A percentile compares a stretch with the other conserved stretches of the same genome.
Conservation (phyloP, 75 land plant genomes). For the Chamaecyparis obtusa region DNA sequence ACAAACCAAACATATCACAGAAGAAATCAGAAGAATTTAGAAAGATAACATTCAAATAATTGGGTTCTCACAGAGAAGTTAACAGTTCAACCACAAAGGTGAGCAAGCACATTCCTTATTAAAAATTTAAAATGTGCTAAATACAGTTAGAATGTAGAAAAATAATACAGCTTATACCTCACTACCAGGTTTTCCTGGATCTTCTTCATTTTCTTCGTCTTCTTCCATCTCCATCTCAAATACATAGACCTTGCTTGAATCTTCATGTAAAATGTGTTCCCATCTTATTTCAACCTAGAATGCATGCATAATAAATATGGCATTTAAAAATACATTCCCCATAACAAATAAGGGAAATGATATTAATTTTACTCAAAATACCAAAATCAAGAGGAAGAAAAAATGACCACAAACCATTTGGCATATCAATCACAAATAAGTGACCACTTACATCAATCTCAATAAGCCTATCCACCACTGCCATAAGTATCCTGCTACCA, state of each 20-base stretch:
- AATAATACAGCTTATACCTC: conserved; percentile 38
- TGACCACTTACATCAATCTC: conserved; percentile 79
- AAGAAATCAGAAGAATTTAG: no score
- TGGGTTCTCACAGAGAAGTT: background rate
- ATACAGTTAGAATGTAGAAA: background rate
- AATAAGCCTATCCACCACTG: conserved; percentile 65
- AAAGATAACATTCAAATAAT: no score
- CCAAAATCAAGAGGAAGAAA: background rate
- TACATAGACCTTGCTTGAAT: conserved; percentile 61
- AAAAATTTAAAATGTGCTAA: no score
- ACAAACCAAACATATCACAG: background rate
- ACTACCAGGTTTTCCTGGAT: conserved; percentile 24
- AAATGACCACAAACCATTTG: background rate
- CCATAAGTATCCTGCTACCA: conserved; percentile 45
- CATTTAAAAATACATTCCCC: background rate
- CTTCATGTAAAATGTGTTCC: conserved; percentile 73
- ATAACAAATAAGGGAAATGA: background rate
- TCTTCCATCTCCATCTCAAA: conserved; percentile 92
- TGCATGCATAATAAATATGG: background rate
- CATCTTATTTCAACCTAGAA: conserved; percentile 77
- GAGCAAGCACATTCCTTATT: no score
- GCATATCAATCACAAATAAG: background rate
- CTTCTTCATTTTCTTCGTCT: conserved; percentile 38
- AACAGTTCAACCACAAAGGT: background rate
- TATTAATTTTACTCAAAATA: background rate